These are phyloP conservation scores for Corylus americana DNA, from an alignment of 306 rosid genomes.

Conservation along the genomic window DNA sequence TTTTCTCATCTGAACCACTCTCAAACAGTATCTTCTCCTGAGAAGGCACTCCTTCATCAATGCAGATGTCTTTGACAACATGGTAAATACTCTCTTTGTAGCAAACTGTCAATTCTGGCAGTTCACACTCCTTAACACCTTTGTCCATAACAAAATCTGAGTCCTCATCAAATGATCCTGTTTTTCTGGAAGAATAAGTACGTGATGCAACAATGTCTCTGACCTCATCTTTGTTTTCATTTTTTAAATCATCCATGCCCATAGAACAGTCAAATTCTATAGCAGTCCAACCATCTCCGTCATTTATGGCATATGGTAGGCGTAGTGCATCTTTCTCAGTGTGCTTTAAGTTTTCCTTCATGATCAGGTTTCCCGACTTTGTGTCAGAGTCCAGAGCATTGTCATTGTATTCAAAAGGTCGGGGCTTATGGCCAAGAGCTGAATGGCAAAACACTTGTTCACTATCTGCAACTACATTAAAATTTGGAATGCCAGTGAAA, in stretches of 20 bases:
- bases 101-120: slow-evolving; percentile 56
- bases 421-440: slow-evolving; percentile 40
- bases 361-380: slow-evolving; percentile 38
- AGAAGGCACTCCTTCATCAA: slow-evolving; percentile 66
- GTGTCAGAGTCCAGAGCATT: slow-evolving; percentile 31
- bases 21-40: slow-evolving; percentile 50
- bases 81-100: slow-evolving; percentile 55
- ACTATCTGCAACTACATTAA: slow-evolving; percentile 59
- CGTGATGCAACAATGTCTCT: slow-evolving; percentile 32
- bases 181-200: slow-evolving; percentile 39
- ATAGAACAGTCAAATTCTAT: slow-evolving; percentile 24
- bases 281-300: slow-evolving; percentile 25
- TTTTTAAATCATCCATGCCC: slow-evolving; percentile 27
- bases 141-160: slow-evolving; percentile 50
- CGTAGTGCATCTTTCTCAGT: slow-evolving; percentile 33
- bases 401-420: slow-evolving; percentile 46
- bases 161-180: slow-evolving; percentile 36
- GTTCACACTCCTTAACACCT: slow-evolving; percentile 56
- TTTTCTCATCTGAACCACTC: slow-evolving; percentile 35
- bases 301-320: slow-evolving; percentile 23
- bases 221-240: slow-evolving; percentile 21
- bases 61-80: slow-evolving; percentile 76
- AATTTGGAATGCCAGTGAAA: slow-evolving; percentile 19
- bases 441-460: slow-evolving; percentile 50
- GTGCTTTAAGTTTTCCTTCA: slow-evolving; percentile 43